Conservation (phyloP, 345 rosid species). For the Eucalyptus cloeziana region DNA sequence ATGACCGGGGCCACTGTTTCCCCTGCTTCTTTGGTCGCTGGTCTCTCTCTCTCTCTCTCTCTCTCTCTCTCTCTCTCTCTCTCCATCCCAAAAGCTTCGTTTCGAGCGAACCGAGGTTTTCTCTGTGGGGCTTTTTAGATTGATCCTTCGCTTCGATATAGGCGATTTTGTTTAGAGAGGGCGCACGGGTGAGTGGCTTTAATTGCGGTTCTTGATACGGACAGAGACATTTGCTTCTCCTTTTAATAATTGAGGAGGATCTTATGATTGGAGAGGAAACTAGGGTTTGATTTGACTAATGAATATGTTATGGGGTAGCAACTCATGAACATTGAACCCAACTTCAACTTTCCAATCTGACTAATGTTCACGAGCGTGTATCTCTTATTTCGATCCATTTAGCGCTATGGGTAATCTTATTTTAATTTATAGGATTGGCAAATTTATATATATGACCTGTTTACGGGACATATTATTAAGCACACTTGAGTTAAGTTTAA, state of each 20-base stretch:
- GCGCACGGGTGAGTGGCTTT: background rate
- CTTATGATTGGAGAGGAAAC: background rate
- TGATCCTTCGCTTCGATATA: background rate
- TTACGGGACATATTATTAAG: background rate
- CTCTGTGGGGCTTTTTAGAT: background rate
- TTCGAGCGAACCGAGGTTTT: background rate
- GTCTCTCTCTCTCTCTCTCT: background rate
- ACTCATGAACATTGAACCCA: background rate
- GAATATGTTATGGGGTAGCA: background rate
- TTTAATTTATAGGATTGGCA: background rate
- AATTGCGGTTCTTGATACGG: background rate
- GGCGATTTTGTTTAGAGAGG: background rate
- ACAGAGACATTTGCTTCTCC: background rate
- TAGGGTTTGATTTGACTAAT: background rate
- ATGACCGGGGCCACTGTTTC: background rate
- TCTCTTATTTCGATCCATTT: background rate
- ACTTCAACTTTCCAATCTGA: background rate
- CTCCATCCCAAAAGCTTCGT: background rate
- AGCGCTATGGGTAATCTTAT: background rate
- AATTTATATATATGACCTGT: background rate
- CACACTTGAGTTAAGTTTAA: background rate
- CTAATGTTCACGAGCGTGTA: background rate
- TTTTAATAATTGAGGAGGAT: background rate
- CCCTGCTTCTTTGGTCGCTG: background rate
- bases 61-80: background rate